phyloP scores from a whole-genome alignment of 2,329 filamentous ascomycete genomes.

The Aureobasidium namibiae region DNA sequence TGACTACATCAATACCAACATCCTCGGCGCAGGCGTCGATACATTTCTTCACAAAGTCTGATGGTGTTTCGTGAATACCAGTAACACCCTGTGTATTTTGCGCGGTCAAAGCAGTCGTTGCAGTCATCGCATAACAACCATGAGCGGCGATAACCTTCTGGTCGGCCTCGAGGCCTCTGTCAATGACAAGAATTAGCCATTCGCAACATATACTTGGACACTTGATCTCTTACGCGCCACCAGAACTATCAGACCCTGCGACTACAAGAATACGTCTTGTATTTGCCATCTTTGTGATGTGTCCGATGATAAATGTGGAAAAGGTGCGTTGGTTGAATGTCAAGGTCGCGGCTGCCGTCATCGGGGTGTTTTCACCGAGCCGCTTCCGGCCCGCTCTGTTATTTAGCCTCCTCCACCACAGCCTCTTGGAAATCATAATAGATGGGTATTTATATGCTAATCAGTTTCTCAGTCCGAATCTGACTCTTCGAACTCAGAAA shows the following conservation, averaged over 20 bases:
- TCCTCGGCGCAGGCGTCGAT: constrained; percentile 79
- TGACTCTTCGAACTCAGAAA: constrained; percentile 35
- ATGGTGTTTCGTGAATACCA: constrained; percentile 70
- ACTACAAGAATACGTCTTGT: constrained; percentile 63
- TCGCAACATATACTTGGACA: not conserved
- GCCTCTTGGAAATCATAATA: not conserved
- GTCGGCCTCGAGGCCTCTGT: constrained; percentile 85
- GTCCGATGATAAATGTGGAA: constrained; percentile 7
- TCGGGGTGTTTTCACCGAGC: not conserved
- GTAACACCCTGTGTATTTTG: constrained; percentile 85
- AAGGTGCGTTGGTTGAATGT: constrained; percentile 11
- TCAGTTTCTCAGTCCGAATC: constrained; percentile 34
- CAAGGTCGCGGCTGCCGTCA: not conserved
- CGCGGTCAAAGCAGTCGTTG: constrained; percentile 89
- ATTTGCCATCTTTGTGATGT: constrained; percentile 16
- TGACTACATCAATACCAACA: constrained; percentile 81
- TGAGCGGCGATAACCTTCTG: constrained; percentile 91
- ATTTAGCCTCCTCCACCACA: not conserved
- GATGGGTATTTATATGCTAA: not conserved
- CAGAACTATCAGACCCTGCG: constrained; percentile 83
- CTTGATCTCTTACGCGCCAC: constrained; percentile 60
- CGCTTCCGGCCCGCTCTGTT: not conserved
- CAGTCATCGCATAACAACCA: constrained; percentile 91
- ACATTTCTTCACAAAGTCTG: constrained; percentile 72
- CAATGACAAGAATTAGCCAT: constrained; percentile 15